Conservation (phyloP, 768 basidiomycete species). For the Termitomyces sp. region DNA sequence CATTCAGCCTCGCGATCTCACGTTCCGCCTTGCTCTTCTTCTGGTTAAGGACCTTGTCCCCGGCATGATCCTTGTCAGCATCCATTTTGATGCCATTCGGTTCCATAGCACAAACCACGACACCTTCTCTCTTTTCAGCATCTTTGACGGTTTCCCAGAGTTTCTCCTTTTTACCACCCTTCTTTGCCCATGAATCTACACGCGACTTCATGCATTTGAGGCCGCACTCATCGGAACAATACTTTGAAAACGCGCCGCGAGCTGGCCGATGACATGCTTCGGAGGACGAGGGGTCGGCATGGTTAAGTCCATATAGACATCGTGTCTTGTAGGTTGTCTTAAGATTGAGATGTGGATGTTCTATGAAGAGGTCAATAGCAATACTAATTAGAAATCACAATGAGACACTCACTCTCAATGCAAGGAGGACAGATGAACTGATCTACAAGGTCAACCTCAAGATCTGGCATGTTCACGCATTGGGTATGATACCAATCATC, state of each 20-base stretch:
- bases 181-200: slow-evolving; percentile 58
- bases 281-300: slow-evolving; percentile 56
- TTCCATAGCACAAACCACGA: slow-evolving; percentile 46
- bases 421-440: slow-evolving; percentile 89
- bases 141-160: slow-evolving; percentile 76
- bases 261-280: slow-evolving; percentile 79
- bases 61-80: slow-evolving; percentile 21
- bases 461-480: slow-evolving; percentile 79
- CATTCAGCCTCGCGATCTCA: slow-evolving; percentile 54
- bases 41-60: slow-evolving; percentile 17
- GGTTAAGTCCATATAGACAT: slow-evolving; percentile 67
- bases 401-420: slow-evolving; percentile 55
- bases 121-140: slow-evolving; percentile 67
- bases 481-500: slow-evolving; percentile 94
- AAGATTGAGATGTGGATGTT: slow-evolving; percentile 54
- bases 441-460: slow-evolving; percentile 84
- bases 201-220: slow-evolving; percentile 66
- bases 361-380: slow-evolving; percentile 29
- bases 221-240: slow-evolving; percentile 89
- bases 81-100: slow-evolving; percentile 20
- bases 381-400: not conserved
- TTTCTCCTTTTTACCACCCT: slow-evolving; percentile 57
- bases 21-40: slow-evolving; percentile 48
- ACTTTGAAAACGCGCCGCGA: slow-evolving; percentile 82
- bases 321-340: slow-evolving; percentile 79